Evolutionary conservation across 1,139 yeast genomes (phyloP).

Genomic region (Debaryomycetaceae sp.): DNA sequence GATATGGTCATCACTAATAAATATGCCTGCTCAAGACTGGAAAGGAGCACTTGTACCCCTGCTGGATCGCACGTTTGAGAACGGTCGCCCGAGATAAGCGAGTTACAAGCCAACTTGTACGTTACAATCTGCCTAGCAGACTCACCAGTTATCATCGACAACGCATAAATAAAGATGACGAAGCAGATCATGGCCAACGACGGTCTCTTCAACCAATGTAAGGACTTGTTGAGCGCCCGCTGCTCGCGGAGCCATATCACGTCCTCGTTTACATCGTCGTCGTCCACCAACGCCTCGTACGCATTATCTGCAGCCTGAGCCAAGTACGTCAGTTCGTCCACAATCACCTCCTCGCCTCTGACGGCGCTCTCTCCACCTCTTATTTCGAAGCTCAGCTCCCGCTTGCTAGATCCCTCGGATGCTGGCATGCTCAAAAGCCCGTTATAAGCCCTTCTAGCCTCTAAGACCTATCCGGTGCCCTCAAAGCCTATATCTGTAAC

Average conservation of each 20-base stretch:
- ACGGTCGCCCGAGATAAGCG: slow-evolving; percentile 11
- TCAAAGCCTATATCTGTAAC: too few species aligned
- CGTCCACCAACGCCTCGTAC: slow-evolving; percentile 28
- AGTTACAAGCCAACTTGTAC: slow-evolving; percentile 38
- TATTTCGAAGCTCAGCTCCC: too few species aligned
- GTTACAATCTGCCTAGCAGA: slow-evolving; percentile 32
- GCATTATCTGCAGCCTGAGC: slow-evolving; percentile 25
- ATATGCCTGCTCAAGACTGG: slow-evolving; percentile 33
- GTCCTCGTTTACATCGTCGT: slow-evolving; percentile 22
- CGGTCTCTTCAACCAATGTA: slow-evolving; percentile 35
- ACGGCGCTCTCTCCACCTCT: too few species aligned
- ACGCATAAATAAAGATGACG: slow-evolving; percentile 25
- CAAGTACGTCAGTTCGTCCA: slow-evolving; percentile 4
- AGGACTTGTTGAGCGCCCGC: slow-evolving; percentile 19
- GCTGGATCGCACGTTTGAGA: slow-evolving; percentile 26
- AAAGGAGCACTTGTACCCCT: slow-evolving; percentile 32
- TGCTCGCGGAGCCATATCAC: slow-evolving; percentile 30
- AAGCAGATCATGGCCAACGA: slow-evolving; percentile 28
- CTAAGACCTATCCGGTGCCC: too few species aligned
- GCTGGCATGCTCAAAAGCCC: too few species aligned
- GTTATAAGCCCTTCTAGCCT: too few species aligned
- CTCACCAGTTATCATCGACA: slow-evolving; percentile 29
- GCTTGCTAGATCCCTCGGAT: too few species aligned
- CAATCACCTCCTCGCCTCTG: too few species aligned
- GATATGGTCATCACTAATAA: slow-evolving; percentile 24